phyloP scores from a whole-genome alignment of 768 basidiomycete genomes.

The Astraeus odoratus region DNA sequence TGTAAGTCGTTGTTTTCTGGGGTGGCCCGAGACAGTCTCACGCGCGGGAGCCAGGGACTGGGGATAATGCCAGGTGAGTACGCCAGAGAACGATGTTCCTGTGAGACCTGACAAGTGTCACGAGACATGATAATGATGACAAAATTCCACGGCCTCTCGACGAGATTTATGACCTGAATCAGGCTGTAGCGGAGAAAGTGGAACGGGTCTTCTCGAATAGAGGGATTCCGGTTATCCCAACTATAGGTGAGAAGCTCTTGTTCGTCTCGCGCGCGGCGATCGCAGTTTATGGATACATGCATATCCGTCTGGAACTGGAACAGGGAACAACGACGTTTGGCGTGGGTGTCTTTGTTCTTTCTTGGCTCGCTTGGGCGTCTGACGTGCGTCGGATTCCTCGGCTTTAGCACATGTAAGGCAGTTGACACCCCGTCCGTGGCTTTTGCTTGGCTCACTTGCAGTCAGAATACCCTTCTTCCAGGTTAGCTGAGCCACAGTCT shows the following conservation, averaged over 20 bases:
- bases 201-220: constrained; percentile 57
- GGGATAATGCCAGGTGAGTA: constrained; percentile 62
- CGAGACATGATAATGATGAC: constrained; percentile 85
- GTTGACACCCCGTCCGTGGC: not conserved
- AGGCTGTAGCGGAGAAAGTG: constrained; percentile 62
- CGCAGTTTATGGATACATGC: no score
- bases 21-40: not conserved
- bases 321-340: constrained; percentile 91
- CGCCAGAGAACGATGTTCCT: no score
- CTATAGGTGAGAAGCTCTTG: constrained; percentile 48
- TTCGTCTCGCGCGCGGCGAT: not conserved
- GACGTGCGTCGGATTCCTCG: constrained; percentile 10
- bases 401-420: constrained; percentile 50
- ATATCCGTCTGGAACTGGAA: not conserved
- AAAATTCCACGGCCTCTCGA: constrained; percentile 69
- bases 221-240: constrained; percentile 76
- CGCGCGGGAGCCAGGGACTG: constrained; percentile 48
- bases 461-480: constrained; percentile 60
- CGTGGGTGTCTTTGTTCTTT: constrained; percentile 42
- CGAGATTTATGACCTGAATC: constrained; percentile 76
- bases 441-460: not conserved
- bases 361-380: constrained; percentile 1
- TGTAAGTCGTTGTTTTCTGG: constrained; percentile 39
- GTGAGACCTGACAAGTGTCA: not conserved
- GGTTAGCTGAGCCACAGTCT: constrained; percentile 30